phyloP scores from a whole-genome alignment of 306 rosid species.

The Ziziphus jujuba region DNA sequence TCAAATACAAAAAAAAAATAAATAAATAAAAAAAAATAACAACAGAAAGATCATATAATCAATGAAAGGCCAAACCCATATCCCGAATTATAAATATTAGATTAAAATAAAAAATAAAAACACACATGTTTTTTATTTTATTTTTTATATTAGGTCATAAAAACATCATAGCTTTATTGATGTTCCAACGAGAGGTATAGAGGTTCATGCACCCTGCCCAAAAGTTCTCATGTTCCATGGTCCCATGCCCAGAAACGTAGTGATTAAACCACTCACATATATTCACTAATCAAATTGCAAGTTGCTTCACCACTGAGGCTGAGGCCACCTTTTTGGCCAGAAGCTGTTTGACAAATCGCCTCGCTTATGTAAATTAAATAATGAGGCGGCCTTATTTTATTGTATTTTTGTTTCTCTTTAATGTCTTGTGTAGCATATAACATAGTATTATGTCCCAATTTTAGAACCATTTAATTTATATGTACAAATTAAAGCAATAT shows the following conservation, averaged over 20 bases:
- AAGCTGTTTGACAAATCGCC: neutral
- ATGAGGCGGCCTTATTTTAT: constrained; percentile 1
- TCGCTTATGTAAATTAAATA: neutral
- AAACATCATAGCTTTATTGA: no score
- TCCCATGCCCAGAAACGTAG: neutral
- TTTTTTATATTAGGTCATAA: no score
- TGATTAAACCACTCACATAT: neutral
- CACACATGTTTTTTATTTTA: no score
- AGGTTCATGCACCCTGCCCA: constrained; percentile 15
- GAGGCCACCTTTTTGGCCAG: neutral
- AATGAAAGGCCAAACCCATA: no score
- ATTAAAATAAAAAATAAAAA: no score
- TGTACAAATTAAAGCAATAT: no score
- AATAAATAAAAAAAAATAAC: no score
- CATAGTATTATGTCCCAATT: no score
- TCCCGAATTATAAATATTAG: no score
- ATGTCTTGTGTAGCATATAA: neutral
- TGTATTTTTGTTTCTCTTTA: neutral
- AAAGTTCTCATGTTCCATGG: neutral
- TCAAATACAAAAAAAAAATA: no score
- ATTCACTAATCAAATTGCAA: neutral
- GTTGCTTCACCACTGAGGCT: constrained; percentile 1
- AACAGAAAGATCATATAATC: no score
- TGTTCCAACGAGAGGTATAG: neutral
- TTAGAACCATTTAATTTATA: no score